Base-by-base conservation (phyloP, 768 basidiomycete species). In the Pleurotus sapidus region DNA sequence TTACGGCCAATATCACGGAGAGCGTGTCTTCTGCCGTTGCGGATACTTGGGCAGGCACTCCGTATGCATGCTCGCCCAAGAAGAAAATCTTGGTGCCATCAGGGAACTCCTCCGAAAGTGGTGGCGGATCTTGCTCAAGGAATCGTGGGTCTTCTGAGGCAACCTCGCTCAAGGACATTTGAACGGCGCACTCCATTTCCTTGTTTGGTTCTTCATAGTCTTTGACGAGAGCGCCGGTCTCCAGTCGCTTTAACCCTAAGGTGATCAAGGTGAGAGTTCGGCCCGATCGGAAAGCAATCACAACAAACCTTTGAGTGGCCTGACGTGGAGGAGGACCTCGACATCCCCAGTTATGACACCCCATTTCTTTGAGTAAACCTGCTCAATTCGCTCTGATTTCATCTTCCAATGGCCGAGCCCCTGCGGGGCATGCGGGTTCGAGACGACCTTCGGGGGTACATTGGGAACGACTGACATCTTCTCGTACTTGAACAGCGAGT, bases 61-160 rank as follows among this genome's bases (percentile, higher is more conserved):
- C 97, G 66, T 96, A 99, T 0, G 91, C 93, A 67, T 93, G 88
- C 65, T 92, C 89, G 14, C 96, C 95, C 5, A 98, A 80, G 84
- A 98, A 98, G 74, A 99, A 97, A 25, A 98, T 91, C 67, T 89
- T 92, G 69, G 86, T 90, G 0, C 90, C 92, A 0, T 84, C 85
- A 0, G 95, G 95, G 73, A 93, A 98, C 67, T 98, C 97, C 54
- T 93, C 87, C 0, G 85, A 79, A 27, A 98, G 72, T 0, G 92
- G 86, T 0, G 93, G 89, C 0, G 97, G 84, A 7, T 84, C 86
- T 64, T 84, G 83, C 72, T 98, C 97, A 45, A 91, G 57, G 69
- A 82, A 92, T 25, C 91, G 87, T 24, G 93, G 90, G 67, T 99
- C 97, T 71, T 98, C 94, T 3, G 89, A 92, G 9, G 79, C 77